Evolutionary conservation across 2,329 filamentous ascomycete species (phyloP).

Genomic region (Trichoderma cornu-damae): DNA sequence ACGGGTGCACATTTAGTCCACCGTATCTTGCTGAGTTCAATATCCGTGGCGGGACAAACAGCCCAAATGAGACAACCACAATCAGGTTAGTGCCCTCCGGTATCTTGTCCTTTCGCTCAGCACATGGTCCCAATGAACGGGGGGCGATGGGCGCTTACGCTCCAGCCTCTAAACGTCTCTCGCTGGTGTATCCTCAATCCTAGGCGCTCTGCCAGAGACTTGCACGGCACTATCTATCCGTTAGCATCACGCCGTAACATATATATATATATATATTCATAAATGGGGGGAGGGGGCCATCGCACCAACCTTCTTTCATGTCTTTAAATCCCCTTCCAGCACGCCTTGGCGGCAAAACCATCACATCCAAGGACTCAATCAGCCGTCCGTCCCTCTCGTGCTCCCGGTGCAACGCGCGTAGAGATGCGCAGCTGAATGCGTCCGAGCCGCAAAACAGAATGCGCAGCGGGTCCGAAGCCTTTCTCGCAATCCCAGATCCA

Average conservation of each 20-base stretch:
- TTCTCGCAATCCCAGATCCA: conserved; percentile 17
- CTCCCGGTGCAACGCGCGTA: conserved; percentile 63
- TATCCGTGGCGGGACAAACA: conserved; percentile 76
- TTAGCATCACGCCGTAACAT: neutral
- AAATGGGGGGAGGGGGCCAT: no score
- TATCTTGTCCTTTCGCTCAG: conserved; percentile 40
- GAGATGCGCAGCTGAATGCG: conserved; percentile 74
- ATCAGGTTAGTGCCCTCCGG: conserved; percentile 67
- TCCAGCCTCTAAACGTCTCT: conserved; percentile 79
- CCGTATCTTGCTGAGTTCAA: conserved; percentile 68
- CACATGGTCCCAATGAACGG: neutral
- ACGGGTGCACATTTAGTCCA: conserved; percentile 90
- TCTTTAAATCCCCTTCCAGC: conserved; percentile 68
- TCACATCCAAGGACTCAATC: conserved; percentile 76
- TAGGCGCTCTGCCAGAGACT: conserved; percentile 57
- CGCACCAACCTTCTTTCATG: conserved; percentile 55
- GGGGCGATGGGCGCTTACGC: conserved; percentile 43
- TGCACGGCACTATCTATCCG: conserved; percentile 61
- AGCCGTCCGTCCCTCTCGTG: conserved; percentile 46
- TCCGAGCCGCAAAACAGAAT: conserved; percentile 96
- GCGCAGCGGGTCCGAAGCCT: conserved; percentile 56
- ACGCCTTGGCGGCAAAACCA: conserved; percentile 74
- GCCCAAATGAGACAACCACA: conserved; percentile 88
- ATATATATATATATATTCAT: no score
- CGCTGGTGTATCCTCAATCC: conserved; percentile 65